These are phyloP conservation scores for Lycium barbarum DNA, from an alignment of 257 asterid species.

Conservation along the genomic window DNA sequence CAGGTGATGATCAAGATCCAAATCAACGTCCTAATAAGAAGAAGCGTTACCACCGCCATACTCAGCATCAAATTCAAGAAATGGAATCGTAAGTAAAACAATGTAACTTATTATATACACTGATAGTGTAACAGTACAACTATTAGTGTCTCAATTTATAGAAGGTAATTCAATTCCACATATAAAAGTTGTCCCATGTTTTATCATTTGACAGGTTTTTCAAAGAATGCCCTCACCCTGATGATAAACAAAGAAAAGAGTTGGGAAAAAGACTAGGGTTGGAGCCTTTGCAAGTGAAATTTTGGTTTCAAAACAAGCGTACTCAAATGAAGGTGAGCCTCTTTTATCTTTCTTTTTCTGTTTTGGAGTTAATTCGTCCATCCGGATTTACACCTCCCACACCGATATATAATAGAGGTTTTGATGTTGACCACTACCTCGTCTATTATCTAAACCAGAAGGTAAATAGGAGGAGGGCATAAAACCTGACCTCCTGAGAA, in stretches of 20 bases:
- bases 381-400: too few relatives aligned
- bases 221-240: slow-evolving; percentile 94
- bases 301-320: slow-evolving; percentile 97
- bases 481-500: too few relatives aligned
- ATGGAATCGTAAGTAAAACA: slow-evolving; percentile 63
- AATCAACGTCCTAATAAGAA: slow-evolving; percentile 66
- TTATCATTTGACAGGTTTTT: slow-evolving; percentile 50
- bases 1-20: slow-evolving; percentile 76
- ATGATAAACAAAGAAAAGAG: slow-evolving; percentile 92
- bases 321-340: slow-evolving; percentile 78
- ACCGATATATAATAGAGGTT: too few relatives aligned
- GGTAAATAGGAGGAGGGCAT: too few relatives aligned
- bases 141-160: not conserved
- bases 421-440: too few relatives aligned
- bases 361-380: not conserved
- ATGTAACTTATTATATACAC: not conserved
- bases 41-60: slow-evolving; percentile 83
- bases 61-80: slow-evolving; percentile 74
- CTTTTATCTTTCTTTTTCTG: not conserved
- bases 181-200: not conserved
- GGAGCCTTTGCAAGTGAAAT: slow-evolving; percentile 89
- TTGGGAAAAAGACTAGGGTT: slow-evolving; percentile 72
- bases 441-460: too few relatives aligned
- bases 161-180: not conserved
- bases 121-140: too few relatives aligned